Conservation (phyloP, 306 rosid genomes). For the Fragaria nilgerrensis region DNA sequence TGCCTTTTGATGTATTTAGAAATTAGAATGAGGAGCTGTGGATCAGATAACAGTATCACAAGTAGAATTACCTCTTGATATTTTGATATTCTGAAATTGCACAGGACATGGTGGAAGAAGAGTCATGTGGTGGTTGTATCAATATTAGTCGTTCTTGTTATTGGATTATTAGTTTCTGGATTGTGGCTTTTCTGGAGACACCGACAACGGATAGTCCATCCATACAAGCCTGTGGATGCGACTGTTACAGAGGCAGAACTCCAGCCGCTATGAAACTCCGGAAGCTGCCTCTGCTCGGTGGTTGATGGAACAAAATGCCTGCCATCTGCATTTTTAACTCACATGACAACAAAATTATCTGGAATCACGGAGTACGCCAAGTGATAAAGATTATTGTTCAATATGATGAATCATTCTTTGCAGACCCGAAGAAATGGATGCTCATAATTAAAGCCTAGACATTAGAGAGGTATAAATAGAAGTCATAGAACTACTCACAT, state of each 20-base stretch:
- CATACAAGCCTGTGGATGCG: slow-evolving; percentile 68
- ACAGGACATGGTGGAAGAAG: slow-evolving; percentile 76
- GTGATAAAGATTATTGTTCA: slow-evolving; percentile 36
- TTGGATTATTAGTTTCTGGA: slow-evolving; percentile 53
- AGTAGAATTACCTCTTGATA: slow-evolving; percentile 7
- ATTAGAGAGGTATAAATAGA: slow-evolving; percentile 33
- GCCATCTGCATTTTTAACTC: slow-evolving; percentile 26
- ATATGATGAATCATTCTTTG: slow-evolving; percentile 27
- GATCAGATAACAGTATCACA: not conserved
- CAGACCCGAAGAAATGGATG: slow-evolving; percentile 8
- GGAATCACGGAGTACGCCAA: not conserved
- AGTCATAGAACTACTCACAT: not conserved
- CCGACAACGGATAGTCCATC: slow-evolving; percentile 42
- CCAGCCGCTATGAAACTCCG: slow-evolving; percentile 60
- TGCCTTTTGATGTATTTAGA: not conserved
- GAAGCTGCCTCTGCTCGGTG: slow-evolving; percentile 24
- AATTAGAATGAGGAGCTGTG: not conserved
- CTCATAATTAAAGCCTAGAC: slow-evolving; percentile 14
- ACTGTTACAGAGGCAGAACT: slow-evolving; percentile 84
- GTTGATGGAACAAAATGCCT: slow-evolving; percentile 15
- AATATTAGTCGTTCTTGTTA: slow-evolving; percentile 41
- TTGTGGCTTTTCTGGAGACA: slow-evolving; percentile 62
- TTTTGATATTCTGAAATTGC: slow-evolving; percentile 24
- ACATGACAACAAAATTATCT: slow-evolving; percentile 6
- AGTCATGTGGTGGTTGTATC: slow-evolving; percentile 38